Base-by-base conservation (phyloP, 2,329 filamentous ascomycete species). In the Monilinia polystroma region DNA sequence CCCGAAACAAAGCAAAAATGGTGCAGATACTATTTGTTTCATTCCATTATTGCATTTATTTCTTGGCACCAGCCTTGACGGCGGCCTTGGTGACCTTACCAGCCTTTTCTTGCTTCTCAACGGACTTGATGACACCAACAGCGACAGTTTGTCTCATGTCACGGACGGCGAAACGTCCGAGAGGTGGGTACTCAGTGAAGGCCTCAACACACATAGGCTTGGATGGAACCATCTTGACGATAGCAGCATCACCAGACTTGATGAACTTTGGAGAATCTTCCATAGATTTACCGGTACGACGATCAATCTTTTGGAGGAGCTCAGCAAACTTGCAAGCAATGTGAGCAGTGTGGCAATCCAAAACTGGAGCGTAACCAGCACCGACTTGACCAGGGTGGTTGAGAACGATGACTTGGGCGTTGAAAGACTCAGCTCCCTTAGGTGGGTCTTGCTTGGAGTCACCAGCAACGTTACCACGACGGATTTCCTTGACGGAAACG, bases 181-280 rank as follows among this genome's bases (percentile, higher is more conserved):
- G 93, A 83, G 95, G 95, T 79, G 95, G 94, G 88, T 98, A 99
- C 81, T 97, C 93, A 79, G 93, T 97, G 93, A 98, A 99, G 78
- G 95, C 86, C 92, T 99, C 95, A 83, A 99, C 95, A 84, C 95
- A 99, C 95, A 99, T 99, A 81, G 95, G 95, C 93, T 99, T 99
- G 87, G 94, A 97, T 81, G 95, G 95, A 87, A 97, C 81, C 95
- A 99, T 98, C 93, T 97, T 98, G 87, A 99, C 95, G 85, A 99
- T 99, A 83, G 94, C 94, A 76, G 95, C 94, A 83, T 99, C 95
- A 90, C 95, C 95, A 79, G 94, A 97, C 93, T 99, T 99, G 92
- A 99, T 93, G 90, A 97, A 98, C 91, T 99, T 99, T 85, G 95
- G 95, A 79, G 80, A 81, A 81, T 85, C 80, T 85, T 99, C 95